Base-by-base conservation (phyloP, 148 eudicot species). In the Rhododendron molle region DNA sequence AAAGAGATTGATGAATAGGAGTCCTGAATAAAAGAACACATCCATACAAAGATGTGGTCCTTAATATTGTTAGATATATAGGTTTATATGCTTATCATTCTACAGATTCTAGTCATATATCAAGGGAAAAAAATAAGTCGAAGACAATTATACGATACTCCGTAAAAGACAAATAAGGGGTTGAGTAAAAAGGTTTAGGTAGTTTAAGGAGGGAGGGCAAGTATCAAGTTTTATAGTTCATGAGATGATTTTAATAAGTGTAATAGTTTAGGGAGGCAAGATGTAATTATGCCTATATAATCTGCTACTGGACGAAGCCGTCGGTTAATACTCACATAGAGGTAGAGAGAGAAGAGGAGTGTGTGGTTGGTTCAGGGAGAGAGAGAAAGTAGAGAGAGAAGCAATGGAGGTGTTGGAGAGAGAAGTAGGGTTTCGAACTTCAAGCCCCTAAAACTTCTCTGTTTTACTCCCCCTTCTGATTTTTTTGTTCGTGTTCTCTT, bases 341-440 rank as follows among this genome's bases (percentile, higher is more conserved):
- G 58, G 52, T 18, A 28, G 80, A 54, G 52, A 43, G 30, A 47
- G 60, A 46, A 58, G 49, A 21, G 71, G 26, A 23, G 60, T 16
- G 72, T n/a, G 73, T 26, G 73, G 73, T 32, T 67, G 73, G 34
- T 21, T 58, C 20, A 46, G 81, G 54, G 69, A 46, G 78, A 73
- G 80, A 44, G 69, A 73, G 12, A 34, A 43, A 46, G 30, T 14
- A 28, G 80, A 30, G 78, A 83, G 44, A 44, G 71, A 52, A 50
- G 52, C 6, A 74, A 84, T 76, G 86, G 86, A 76, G 71, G 80
- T 74, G 46, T 50, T 74, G 81, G 80, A 74, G 71, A 46, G 81
- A 36, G 9, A 46, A 80, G 1, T 5, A 74, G 44, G 60, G 44
- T 73, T 86, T 86, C 69, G 26, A 81, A 52, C 85, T 88, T 12